Evolutionary conservation across 2,329 filamentous ascomycete genomes (phyloP).

Genomic region (Septoria linicola): DNA sequence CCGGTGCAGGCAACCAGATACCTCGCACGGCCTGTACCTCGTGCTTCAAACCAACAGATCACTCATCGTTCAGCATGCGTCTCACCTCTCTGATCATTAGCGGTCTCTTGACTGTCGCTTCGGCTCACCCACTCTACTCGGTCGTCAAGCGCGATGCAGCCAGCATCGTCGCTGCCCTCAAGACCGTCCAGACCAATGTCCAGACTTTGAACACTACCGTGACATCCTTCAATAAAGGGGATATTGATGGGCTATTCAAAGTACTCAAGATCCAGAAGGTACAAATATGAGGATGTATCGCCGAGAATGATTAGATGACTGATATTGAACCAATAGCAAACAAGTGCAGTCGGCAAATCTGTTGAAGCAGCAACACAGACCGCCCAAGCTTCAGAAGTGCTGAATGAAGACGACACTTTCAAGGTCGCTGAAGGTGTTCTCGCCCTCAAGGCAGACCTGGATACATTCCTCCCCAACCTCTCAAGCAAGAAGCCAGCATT

Average conservation of each 20-base stretch:
- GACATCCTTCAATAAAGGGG: conserved; percentile 21
- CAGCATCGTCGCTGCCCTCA: conserved; percentile 17
- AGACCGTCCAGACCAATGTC: conserved; percentile 20
- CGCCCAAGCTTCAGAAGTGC: conserved; percentile 13
- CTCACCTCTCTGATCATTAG: conserved; percentile 10
- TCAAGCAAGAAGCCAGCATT: conserved; percentile 22
- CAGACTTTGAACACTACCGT: conserved; percentile 20
- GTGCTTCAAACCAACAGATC: too few species aligned
- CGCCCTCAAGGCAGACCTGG: conserved; percentile 16
- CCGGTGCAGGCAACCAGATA: neutral
- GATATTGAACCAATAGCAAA: conserved; percentile 6
- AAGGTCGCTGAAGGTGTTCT: conserved; percentile 22
- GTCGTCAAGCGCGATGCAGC: conserved; percentile 22
- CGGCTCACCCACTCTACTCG: conserved; percentile 8
- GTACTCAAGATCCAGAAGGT: conserved; percentile 22
- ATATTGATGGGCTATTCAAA: conserved; percentile 15
- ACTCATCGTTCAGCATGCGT: conserved; percentile 2
- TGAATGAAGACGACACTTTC: conserved; percentile 13
- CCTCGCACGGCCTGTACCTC: too few species aligned
- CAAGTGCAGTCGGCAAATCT: conserved; percentile 14
- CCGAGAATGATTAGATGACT: neutral
- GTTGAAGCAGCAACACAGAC: conserved; percentile 14
- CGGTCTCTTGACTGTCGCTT: conserved; percentile 16
- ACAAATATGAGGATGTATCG: neutral
- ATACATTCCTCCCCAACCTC: conserved; percentile 19